These are phyloP conservation scores for Penicillium paneum DNA, from an alignment of 2,329 filamentous ascomycete species.

Conservation along the genomic window DNA sequence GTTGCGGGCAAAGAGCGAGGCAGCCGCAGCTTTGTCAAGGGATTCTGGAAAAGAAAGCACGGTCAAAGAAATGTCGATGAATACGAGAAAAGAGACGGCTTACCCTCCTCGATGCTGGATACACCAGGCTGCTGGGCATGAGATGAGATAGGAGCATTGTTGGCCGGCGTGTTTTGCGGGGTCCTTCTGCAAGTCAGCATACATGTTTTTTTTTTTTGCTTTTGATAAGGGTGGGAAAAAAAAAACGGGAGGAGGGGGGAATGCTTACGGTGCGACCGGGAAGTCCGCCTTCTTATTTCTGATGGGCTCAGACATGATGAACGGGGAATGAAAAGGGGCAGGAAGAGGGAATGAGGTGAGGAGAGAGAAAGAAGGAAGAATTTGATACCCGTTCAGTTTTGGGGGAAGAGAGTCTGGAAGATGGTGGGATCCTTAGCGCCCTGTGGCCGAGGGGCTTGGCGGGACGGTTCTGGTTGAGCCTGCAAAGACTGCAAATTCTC, in stretches of 20 bases:
- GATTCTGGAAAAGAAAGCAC: constrained; percentile 63
- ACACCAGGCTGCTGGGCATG: constrained; percentile 94
- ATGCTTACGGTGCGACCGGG: constrained; percentile 61
- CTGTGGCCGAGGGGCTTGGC: constrained; percentile 42
- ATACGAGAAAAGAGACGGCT: constrained; percentile 33
- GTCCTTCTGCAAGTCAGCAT: constrained; percentile 59
- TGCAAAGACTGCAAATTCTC: constrained; percentile 22
- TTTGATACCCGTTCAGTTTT: constrained; percentile 40
- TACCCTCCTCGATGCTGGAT: constrained; percentile 96
- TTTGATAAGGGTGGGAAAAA: constrained; percentile 13
- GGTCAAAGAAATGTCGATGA: constrained; percentile 8
- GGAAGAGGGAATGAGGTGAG: constrained; percentile 9
- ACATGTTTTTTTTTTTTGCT: constrained; percentile 21
- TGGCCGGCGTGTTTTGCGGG: constrained; percentile 95
- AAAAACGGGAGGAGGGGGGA: not conserved
- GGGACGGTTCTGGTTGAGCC: constrained; percentile 28
- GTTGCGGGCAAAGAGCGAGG: constrained; percentile 92
- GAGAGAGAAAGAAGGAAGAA: constrained; percentile 33
- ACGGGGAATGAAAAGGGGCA: constrained; percentile 36
- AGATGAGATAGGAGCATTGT: constrained; percentile 94
- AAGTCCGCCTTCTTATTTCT: constrained; percentile 64
- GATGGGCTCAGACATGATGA: constrained; percentile 64
- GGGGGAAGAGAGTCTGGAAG: constrained; percentile 28
- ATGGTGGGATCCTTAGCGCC: constrained; percentile 44
- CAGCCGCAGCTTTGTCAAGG: constrained; percentile 78